Evolutionary conservation across 306 rosid genomes (phyloP), one percentile per base, ranked within the genome.

Genomic region (Citrullus amarus): DNA sequence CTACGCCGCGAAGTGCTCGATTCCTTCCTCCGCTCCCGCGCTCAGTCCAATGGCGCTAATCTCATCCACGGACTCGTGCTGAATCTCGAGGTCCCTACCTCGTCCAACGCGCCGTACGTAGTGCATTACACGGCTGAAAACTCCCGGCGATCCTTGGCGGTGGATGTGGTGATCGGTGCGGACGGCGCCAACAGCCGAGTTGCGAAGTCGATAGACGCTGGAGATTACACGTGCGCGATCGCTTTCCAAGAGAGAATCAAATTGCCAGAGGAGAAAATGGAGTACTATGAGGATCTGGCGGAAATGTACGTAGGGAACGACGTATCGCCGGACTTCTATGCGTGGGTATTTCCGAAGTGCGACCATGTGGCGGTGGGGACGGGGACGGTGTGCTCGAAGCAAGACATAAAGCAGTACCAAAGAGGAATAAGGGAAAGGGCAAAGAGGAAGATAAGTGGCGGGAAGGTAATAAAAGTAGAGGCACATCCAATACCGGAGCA

Each of bases 331-430:
- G 98, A 94, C 69, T 94, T 90, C 73, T 94, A 94, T 85, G 97
- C 81, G 16, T 94, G 98, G 98, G 98, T 94, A 1, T 94, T 94
- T 36, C 98, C 97, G 2, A 94, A 92, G 20, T 89, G 97, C 3
- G 96, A 94, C 86, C 98, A 94, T 85, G 97, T 94, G 91, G 98
- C 97, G 18, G 98, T 94, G 77, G 97, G 98, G 3, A 93, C 97
- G 0, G 98, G 97, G 20, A 93, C 98, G 3, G 93, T 89, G 38
- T 69, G 89, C 18, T 82, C 85, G 9, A 93, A 90, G 63, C 87
- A 81, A 62, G 90, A 89, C 36, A 93, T 93, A 4, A 93, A 87
- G 79, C 0, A 48, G 77, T 89, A 79, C 90, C 98, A 93, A 39
- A 82, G 83, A 4, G 97, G 83, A 2, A 93, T 91, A 7, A 82